Evolutionary conservation across 352 stramenopile species (phyloP).

Genomic region (Pythium apleroticum): DNA sequence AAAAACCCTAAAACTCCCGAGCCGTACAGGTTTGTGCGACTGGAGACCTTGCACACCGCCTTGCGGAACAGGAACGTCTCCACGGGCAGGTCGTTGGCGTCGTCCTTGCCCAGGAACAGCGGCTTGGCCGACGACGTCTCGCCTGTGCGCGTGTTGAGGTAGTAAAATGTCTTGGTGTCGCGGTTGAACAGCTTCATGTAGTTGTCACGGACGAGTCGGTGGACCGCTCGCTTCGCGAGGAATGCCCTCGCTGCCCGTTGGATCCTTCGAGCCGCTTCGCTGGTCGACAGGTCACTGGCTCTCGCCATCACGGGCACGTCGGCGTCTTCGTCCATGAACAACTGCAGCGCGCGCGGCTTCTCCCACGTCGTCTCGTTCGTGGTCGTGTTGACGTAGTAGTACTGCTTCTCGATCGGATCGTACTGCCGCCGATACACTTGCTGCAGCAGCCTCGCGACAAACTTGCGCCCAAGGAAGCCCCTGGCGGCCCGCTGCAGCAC

Average conservation of each 20-base stretch:
- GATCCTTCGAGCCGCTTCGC: constrained; percentile 49
- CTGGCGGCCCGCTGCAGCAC: constrained; percentile 47
- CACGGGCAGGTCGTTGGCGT: constrained; percentile 49
- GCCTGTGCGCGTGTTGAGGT: constrained; percentile 59
- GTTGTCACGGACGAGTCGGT: constrained; percentile 50
- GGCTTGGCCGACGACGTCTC: constrained; percentile 42
- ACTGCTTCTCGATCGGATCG: constrained; percentile 54
- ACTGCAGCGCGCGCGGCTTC: constrained; percentile 40
- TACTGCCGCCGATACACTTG: constrained; percentile 63
- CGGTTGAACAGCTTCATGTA: constrained; percentile 79
- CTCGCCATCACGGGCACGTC: constrained; percentile 20
- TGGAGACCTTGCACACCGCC: constrained; percentile 59
- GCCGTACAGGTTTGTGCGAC: constrained; percentile 41
- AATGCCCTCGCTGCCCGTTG: constrained; percentile 45
- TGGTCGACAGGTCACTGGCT: constrained; percentile 15
- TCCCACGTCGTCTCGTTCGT: constrained; percentile 71
- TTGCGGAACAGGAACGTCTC: constrained; percentile 68
- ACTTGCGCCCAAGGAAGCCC: constrained; percentile 38
- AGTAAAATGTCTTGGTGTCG: constrained; percentile 55
- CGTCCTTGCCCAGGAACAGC: constrained; percentile 42
- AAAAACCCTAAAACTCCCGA: constrained; percentile 53
- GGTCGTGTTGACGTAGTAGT: constrained; percentile 66
- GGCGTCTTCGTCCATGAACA: constrained; percentile 36
- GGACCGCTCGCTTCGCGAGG: constrained; percentile 39
- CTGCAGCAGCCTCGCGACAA: constrained; percentile 38